These are phyloP conservation scores for Leccinum arenicola DNA, from an alignment of 768 basidiomycete genomes.

Conservation along the genomic window DNA sequence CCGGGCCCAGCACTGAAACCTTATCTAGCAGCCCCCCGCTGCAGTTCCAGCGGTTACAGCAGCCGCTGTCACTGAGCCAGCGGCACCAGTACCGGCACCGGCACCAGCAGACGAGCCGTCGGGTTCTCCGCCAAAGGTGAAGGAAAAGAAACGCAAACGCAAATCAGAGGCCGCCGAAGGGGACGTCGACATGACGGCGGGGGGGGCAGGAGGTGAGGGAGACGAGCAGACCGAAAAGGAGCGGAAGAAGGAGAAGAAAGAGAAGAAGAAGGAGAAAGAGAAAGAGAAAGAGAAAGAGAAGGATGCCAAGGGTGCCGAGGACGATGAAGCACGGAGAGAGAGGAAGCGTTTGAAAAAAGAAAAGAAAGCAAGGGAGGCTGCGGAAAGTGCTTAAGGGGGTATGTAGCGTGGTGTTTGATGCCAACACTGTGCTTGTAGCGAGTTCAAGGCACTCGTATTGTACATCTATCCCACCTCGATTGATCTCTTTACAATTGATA, in stretches of 20 bases:
- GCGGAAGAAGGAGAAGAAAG: slow-evolving; percentile 59
- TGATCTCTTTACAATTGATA: slow-evolving; percentile 1
- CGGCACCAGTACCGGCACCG: slow-evolving; percentile 30
- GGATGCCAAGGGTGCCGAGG: slow-evolving; percentile 41
- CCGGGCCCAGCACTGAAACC: background rate
- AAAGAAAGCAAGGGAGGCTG: slow-evolving; percentile 53
- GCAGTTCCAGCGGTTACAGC: slow-evolving; percentile 27
- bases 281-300: slow-evolving; percentile 55
- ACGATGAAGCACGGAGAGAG: slow-evolving; percentile 60
- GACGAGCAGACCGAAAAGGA: slow-evolving; percentile 55
- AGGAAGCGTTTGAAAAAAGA: slow-evolving; percentile 68
- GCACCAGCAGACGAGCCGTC: slow-evolving; percentile 32
- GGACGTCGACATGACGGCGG: slow-evolving; percentile 39
- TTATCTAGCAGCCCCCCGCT: slow-evolving; percentile 38
- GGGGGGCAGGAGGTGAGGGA: slow-evolving; percentile 38
- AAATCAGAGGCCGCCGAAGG: slow-evolving; percentile 57
- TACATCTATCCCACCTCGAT: slow-evolving; percentile 8
- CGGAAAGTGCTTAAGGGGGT: slow-evolving; percentile 21
- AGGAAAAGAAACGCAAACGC: slow-evolving; percentile 85
- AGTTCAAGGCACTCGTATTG: background rate
- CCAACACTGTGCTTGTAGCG: background rate
- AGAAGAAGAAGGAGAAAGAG: slow-evolving; percentile 49
- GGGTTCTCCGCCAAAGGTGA: slow-evolving; percentile 42
- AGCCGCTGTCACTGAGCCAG: slow-evolving; percentile 20
- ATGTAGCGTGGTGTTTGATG: background rate